These are phyloP conservation scores for Galerina sulciceps DNA, from an alignment of 768 basidiomycete species.

Conservation along the genomic window DNA sequence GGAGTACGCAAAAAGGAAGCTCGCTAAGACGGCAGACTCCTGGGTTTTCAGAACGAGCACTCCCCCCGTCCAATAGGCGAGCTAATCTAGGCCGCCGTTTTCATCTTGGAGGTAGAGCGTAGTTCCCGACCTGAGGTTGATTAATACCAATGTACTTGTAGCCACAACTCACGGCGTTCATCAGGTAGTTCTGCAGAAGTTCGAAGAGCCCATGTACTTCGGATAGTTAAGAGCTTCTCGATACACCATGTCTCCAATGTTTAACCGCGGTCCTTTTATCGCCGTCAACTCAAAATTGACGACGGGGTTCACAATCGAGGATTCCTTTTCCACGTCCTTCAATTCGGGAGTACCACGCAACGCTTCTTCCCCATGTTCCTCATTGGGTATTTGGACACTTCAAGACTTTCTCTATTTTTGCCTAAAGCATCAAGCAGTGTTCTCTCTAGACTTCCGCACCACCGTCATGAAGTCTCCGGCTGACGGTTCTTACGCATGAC, in stretches of 20 bases:
- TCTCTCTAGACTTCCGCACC: no score
- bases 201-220: conserved; percentile 1
- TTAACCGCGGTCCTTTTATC: conserved; percentile 14
- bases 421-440: no score
- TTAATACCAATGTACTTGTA: neutral
- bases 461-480: no score
- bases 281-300: conserved; percentile 10
- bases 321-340: conserved; percentile 11
- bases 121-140: no score
- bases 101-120: no score
- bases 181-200: neutral
- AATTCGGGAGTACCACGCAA: conserved; percentile 9
- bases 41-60: neutral
- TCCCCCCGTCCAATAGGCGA: no score
- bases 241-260: neutral
- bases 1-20: neutral
- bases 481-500: neutral
- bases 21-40: neutral
- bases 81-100: no score
- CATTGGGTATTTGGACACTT: neutral
- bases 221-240: conserved; percentile 4
- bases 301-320: neutral
- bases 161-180: neutral
- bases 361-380: conserved; percentile 2
- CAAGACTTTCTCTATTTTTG: no score